Conservation (phyloP, 345 rosid genomes). For the Pugionium cornutum region DNA sequence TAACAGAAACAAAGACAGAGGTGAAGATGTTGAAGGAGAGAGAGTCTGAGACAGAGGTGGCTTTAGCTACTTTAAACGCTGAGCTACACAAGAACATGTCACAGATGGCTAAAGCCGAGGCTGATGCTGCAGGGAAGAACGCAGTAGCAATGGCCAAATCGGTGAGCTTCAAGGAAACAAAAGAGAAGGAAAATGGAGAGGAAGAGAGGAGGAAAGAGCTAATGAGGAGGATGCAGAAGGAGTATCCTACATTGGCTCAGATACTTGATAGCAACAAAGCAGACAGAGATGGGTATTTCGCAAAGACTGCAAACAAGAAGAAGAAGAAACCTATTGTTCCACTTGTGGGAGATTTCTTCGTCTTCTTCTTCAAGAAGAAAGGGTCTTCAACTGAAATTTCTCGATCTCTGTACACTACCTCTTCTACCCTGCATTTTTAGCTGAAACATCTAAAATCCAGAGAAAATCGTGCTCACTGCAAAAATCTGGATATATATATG, state of each 20-base stretch:
- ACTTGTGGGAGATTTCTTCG: conserved; percentile 53
- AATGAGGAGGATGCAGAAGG: conserved; percentile 48
- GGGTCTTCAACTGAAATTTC: conserved; percentile 23
- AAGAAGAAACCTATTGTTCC: conserved; percentile 89
- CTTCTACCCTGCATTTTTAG: conserved; percentile 45
- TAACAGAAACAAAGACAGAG: conserved; percentile 64
- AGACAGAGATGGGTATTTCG: conserved; percentile 35
- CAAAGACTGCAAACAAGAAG: conserved; percentile 38
- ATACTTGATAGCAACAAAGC: conserved; percentile 52
- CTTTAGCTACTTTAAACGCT: conserved; percentile 72
- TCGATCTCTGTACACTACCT: conserved; percentile 41
- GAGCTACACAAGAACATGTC: conserved; percentile 82
- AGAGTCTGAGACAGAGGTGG: conserved; percentile 67
- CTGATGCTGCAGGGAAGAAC: conserved; percentile 52
- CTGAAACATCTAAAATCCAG: not conserved
- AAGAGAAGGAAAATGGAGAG: conserved; percentile 34
- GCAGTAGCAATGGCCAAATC: conserved; percentile 26
- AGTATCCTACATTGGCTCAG: conserved; percentile 55
- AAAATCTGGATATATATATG: not conserved
- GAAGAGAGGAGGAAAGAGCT: conserved; percentile 50
- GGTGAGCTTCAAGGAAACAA: conserved; percentile 31
- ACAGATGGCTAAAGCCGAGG: conserved; percentile 65
- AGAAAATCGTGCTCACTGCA: conserved; percentile 13
- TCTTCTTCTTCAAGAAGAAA: conserved; percentile 62
- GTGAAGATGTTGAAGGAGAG: conserved; percentile 63